A percentile compares a stretch with the other conserved stretches of the same genome.
Conservation (phyloP, 2,329 filamentous ascomycete genomes). For the Zalaria sp. region DNA sequence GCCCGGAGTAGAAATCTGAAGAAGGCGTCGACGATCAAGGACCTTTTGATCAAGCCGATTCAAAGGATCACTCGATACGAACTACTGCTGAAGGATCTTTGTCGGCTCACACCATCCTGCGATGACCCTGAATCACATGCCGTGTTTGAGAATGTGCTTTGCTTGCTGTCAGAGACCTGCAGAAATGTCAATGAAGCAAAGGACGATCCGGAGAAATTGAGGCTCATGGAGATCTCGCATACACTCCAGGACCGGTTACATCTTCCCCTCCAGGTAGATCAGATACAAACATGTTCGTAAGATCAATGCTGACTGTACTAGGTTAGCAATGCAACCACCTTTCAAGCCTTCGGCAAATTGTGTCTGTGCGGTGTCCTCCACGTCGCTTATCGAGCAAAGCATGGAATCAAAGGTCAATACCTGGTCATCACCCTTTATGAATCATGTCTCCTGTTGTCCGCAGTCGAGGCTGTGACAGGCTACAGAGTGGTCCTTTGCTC, state of each 20-base stretch:
- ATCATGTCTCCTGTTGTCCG: conserved; percentile 64
- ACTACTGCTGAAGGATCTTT: conserved; percentile 68
- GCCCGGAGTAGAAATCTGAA: conserved; percentile 47
- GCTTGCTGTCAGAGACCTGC: conserved; percentile 59
- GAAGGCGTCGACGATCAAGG: conserved; percentile 69
- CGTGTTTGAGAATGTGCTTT: conserved; percentile 60
- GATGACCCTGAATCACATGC: conserved; percentile 77
- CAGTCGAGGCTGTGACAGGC: conserved; percentile 45
- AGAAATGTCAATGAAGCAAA: conserved; percentile 74
- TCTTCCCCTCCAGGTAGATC: conserved; percentile 53
- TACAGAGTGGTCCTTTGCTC: conserved; percentile 68
- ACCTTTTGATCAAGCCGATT: conserved; percentile 90
- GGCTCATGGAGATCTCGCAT: conserved; percentile 68
- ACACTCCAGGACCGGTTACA: conserved; percentile 67
- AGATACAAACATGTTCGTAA: background rate
- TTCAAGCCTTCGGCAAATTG: conserved; percentile 68
- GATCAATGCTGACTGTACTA: conserved; percentile 7
- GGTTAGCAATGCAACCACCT: conserved; percentile 29
- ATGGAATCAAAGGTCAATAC: conserved; percentile 60
- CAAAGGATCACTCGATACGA: conserved; percentile 88
- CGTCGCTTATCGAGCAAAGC: conserved; percentile 63
- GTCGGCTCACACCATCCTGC: conserved; percentile 67
- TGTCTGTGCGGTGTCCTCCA: conserved; percentile 72
- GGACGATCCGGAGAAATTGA: conserved; percentile 55
- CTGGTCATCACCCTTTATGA: conserved; percentile 77